These are phyloP conservation scores for Monosiga brevicollis DNA, from an alignment of 78 protist species.

Conservation along the genomic window DNA sequence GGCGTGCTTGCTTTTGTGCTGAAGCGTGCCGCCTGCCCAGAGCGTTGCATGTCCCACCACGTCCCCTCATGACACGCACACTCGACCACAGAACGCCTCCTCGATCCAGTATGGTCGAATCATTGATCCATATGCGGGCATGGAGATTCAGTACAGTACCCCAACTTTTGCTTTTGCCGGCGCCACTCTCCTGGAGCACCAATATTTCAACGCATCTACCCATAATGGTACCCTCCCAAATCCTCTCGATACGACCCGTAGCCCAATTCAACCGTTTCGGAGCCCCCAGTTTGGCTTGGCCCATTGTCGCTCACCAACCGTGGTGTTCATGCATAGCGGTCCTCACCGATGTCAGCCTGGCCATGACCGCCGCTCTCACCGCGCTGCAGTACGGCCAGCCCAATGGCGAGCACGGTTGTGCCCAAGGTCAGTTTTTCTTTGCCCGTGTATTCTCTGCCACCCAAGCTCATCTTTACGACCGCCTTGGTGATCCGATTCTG, in stretches of 20 bases:
- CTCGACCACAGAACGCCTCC: neutral
- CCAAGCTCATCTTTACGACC: no score
- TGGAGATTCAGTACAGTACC: neutral
- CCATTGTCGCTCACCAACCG: no score
- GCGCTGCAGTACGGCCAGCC: neutral
- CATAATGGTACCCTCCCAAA: no score
- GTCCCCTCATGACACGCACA: no score
- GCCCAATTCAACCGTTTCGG: no score
- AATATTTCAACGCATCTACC: neutral
- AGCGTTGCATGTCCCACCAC: no score
- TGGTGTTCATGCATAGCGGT: neutral
- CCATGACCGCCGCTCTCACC: neutral
- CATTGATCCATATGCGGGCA: neutral
- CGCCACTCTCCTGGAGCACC: neutral
- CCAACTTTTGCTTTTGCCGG: neutral
- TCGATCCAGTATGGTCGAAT: neutral
- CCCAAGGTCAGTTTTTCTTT: no score
- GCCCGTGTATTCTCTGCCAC: no score
- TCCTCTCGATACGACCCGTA: no score
- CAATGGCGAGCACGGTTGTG: neutral
- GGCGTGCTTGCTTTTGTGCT: neutral
- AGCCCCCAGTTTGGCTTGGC: no score
- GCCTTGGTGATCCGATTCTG: no score
- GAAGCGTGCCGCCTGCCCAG: neutral
- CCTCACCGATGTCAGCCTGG: neutral